Evolutionary conservation across 73 alveolate genomes (phyloP).

Genomic region (Symbiodinium pilosum): DNA sequence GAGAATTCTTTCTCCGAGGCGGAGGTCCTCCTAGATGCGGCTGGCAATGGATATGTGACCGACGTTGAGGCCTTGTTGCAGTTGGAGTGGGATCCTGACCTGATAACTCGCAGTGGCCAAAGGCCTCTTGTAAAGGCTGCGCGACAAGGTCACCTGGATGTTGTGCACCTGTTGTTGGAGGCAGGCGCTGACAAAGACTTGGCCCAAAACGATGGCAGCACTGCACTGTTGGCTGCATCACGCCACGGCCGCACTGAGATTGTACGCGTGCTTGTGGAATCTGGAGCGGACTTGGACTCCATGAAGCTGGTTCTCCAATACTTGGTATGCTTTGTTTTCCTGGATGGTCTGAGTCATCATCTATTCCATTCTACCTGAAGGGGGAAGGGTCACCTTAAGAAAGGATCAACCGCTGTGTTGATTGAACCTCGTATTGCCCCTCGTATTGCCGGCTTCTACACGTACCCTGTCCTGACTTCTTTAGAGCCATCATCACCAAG

Average conservation of each 20-base stretch:
- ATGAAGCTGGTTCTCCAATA: too few relatives aligned
- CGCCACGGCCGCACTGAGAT: neutral
- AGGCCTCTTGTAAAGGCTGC: neutral
- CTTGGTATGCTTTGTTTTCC: too few relatives aligned
- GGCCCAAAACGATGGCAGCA: neutral
- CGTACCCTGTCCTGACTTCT: too few relatives aligned
- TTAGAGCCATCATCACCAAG: too few relatives aligned
- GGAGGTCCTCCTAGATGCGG: neutral
- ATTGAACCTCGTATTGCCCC: too few relatives aligned
- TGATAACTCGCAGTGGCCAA: neutral
- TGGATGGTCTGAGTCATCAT: too few relatives aligned
- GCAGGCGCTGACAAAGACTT: neutral
- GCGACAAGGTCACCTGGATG: neutral
- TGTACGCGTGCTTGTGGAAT: neutral
- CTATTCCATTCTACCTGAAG: too few relatives aligned
- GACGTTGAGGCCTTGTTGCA: neutral
- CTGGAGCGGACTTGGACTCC: neutral
- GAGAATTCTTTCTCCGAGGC: neutral
- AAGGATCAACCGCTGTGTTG: too few relatives aligned
- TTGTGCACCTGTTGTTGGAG: neutral
- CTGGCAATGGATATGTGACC: neutral
- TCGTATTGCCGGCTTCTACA: too few relatives aligned
- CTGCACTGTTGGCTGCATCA: conserved; percentile 14
- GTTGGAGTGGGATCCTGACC: neutral
- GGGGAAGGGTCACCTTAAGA: too few relatives aligned